A percentile compares a stretch with the other conserved stretches of the same genome.
Evolutionary conservation across 129 eudicot genomes (phyloP).

Genomic region (Flaveria bidentis): DNA sequence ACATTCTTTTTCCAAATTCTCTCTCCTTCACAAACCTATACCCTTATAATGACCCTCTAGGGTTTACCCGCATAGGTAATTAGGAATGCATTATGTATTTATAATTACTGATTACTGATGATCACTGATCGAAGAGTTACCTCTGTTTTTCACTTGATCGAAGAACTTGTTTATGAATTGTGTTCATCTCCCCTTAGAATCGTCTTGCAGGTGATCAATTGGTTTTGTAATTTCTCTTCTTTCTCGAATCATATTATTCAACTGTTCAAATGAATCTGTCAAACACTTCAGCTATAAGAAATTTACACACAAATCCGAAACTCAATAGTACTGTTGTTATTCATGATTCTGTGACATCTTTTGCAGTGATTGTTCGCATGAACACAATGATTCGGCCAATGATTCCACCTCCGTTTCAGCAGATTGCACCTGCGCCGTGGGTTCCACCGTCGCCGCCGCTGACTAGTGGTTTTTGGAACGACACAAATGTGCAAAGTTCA

Average conservation of each 20-base stretch:
- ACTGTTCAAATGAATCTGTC: not conserved
- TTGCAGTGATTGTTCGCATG: slow-evolving; percentile 28
- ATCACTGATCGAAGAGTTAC: not conserved
- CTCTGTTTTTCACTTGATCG: not conserved
- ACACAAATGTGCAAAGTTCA: slow-evolving; percentile 47
- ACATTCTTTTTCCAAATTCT: no score
- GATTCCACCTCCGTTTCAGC: slow-evolving; percentile 46
- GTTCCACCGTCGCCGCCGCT: slow-evolving; percentile 57
- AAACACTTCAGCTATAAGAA: not conserved
- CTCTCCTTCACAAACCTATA: no score
- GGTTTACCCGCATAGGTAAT: no score
- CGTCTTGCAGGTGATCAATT: not conserved
- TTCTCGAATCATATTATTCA: not conserved
- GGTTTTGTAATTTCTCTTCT: not conserved
- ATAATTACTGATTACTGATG: not conserved
- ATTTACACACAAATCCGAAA: not conserved
- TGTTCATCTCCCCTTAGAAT: not conserved
- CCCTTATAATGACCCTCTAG: no score
- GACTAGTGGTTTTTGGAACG: slow-evolving; percentile 59
- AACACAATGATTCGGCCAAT: slow-evolving; percentile 39
- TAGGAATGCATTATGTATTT: not conserved
- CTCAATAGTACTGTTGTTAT: not conserved
- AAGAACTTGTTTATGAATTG: not conserved
- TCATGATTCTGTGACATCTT: not conserved
- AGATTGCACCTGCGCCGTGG: slow-evolving; percentile 43